Base-by-base conservation (phyloP, 768 basidiomycete species). In the Podaxis rugospora region DNA sequence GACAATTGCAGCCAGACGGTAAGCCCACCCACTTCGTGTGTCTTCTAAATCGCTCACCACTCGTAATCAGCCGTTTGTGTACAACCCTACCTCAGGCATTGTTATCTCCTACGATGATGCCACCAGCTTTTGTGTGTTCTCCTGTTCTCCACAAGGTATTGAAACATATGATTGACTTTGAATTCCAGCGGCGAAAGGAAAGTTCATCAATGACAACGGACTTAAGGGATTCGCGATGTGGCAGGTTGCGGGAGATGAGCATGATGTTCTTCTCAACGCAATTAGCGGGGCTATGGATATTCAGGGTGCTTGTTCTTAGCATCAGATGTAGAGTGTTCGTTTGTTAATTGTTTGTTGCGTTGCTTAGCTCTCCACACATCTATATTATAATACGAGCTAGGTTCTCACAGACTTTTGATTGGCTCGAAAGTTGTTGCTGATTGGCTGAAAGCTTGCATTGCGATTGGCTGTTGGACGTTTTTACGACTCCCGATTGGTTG, bases 1-100 rank as follows among this genome's bases (percentile, higher is more conserved):
- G 89, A 92, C 64, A 68, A 75, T 2, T 92, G 90, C 76, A 87
- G 83, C 63, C 83, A 90, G 71, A 92, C 90, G 54, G 90, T 92
- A 63, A 35, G 84, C 74, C 2, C 5, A 27, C 14, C 10, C 13
- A 6, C 37, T 18, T 16, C 21, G 18, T 39, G 18, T n/a, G 9
- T 3, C 37, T 25, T 18, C 23, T 35, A 27, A n/a, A 37, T 50
- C 21, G 51, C 53, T 21, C 37, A 25, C 14, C 21, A 49, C 39
- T 51, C 2, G 49, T 51, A 59, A 47, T 4, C 64, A 91, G 88
- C 84, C 89, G 0, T 89, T 81, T 60, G 80, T 92, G 16, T 92
- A 90, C 71, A 78, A 87, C 67, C 57, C 77, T 3, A 74, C 68
- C 1, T 75, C 76, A 0, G 68, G 84, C 39, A 76, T 83, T 28